Evolutionary conservation across 2,329 filamentous ascomycete genomes (phyloP).

Genomic region (Fusarium nurragi): DNA sequence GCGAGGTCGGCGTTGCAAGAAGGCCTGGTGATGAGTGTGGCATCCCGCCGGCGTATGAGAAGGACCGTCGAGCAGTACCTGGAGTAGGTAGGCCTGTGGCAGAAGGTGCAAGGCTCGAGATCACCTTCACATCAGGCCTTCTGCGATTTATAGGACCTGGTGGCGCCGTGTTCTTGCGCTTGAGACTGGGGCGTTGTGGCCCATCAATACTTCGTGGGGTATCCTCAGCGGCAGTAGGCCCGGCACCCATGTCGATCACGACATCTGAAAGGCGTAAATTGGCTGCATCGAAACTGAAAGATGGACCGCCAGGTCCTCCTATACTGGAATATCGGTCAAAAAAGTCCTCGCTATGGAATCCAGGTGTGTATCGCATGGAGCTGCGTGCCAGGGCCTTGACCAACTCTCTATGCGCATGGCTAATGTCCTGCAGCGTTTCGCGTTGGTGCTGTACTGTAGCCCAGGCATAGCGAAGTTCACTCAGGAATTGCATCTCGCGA

Average conservation of each 20-base stretch:
- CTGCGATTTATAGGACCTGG: constrained; percentile 51
- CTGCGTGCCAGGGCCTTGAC: constrained; percentile 75
- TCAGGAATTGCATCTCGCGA: constrained; percentile 81
- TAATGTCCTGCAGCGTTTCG: constrained; percentile 80
- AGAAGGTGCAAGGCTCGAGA: constrained; percentile 44
- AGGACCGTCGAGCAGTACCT: constrained; percentile 51
- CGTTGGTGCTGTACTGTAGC: constrained; percentile 81
- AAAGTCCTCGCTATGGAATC: constrained; percentile 88
- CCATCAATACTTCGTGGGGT: constrained; percentile 50
- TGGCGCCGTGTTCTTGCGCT: constrained; percentile 59
- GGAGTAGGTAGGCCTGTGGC: constrained; percentile 45
- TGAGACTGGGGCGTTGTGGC: constrained; percentile 54
- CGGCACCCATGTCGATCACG: constrained; percentile 66
- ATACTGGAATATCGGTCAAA: constrained; percentile 79
- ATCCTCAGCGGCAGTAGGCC: constrained; percentile 62
- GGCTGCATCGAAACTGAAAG: constrained; percentile 74
- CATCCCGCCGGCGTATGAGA: constrained; percentile 48
- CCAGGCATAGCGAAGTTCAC: constrained; percentile 79
- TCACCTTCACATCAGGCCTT: constrained; percentile 52
- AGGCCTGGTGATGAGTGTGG: constrained; percentile 53
- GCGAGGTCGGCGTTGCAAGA: constrained; percentile 51
- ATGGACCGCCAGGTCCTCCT: constrained; percentile 65
- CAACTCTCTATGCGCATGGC: constrained; percentile 81
- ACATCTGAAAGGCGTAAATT: constrained; percentile 78
- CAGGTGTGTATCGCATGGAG: constrained; percentile 75